phyloP scores from a whole-genome alignment of 305 asterid genomes.

The Nicotiana rustica region DNA sequence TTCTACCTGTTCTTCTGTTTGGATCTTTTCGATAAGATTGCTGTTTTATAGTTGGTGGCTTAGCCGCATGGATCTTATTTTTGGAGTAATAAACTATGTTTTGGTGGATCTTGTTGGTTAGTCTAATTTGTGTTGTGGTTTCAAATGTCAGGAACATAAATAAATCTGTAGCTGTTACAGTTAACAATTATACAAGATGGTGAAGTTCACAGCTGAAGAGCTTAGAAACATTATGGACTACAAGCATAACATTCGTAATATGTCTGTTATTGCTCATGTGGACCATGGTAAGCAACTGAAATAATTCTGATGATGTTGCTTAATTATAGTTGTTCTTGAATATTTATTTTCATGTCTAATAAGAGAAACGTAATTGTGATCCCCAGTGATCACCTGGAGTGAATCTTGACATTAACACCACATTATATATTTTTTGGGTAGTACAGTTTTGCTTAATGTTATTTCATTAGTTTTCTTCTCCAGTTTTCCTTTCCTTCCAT shows the following conservation, averaged over 20 bases:
- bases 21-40: neutral
- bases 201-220: constrained; percentile 57
- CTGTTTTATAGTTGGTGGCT: neutral
- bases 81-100: neutral
- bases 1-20: neutral
- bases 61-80: neutral
- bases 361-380: no score
- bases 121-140: neutral
- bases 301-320: neutral
- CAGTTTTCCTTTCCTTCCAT: neutral
- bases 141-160: neutral
- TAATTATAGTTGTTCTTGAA: neutral
- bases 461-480: neutral
- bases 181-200: neutral
- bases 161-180: neutral
- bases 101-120: no score
- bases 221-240: constrained; percentile 51
- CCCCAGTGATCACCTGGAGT: neutral
- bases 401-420: no score
- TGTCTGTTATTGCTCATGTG: constrained; percentile 58
- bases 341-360: neutral
- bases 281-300: constrained; percentile 44
- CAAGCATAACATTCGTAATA: constrained; percentile 52
- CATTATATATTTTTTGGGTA: neutral
- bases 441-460: neutral